Conservation (phyloP, 805 yeast species). For the Ogataea henricii region DNA sequence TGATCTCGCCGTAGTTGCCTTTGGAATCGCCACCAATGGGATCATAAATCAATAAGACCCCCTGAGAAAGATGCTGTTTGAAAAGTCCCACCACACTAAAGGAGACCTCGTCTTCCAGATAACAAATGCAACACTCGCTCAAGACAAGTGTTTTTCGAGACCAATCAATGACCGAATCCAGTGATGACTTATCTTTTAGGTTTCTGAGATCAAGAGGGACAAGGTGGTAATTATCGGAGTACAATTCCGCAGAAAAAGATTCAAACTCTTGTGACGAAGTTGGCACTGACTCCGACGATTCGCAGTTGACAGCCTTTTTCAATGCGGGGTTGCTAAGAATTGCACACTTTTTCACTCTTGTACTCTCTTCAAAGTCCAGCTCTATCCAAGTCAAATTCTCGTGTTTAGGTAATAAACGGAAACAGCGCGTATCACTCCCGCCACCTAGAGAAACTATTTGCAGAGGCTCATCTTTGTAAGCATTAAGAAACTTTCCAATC, state of each 20-base stretch:
- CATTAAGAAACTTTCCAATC: slow-evolving; percentile 42
- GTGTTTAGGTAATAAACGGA: slow-evolving; percentile 44
- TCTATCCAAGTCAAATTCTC: slow-evolving; percentile 51
- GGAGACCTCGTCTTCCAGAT: slow-evolving; percentile 55
- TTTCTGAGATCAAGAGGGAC: slow-evolving; percentile 56
- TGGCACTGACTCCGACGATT: slow-evolving; percentile 14
- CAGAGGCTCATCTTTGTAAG: slow-evolving; percentile 29
- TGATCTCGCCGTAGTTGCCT: slow-evolving; percentile 67
- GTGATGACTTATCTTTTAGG: slow-evolving; percentile 18
- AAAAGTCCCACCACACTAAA: slow-evolving; percentile 47
- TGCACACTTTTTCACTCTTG: slow-evolving; percentile 50
- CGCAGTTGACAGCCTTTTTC: slow-evolving; percentile 26
- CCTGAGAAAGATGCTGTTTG: slow-evolving; percentile 26
- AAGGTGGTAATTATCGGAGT: slow-evolving; percentile 49
- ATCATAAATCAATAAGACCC: slow-evolving; percentile 57
- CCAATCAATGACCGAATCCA: slow-evolving; percentile 23
- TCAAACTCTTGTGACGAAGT: slow-evolving; percentile 26
- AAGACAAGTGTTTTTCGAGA: slow-evolving; percentile 58
- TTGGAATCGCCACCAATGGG: slow-evolving; percentile 54
- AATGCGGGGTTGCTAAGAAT: slow-evolving; percentile 40
- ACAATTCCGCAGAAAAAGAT: slow-evolving; percentile 33
- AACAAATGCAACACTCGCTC: slow-evolving; percentile 79
- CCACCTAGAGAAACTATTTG: slow-evolving; percentile 77
- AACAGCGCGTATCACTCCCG: slow-evolving; percentile 75
- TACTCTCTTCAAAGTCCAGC: slow-evolving; percentile 61